Conservation (phyloP, 441 rosid genomes). For the Erodium trifolium region DNA sequence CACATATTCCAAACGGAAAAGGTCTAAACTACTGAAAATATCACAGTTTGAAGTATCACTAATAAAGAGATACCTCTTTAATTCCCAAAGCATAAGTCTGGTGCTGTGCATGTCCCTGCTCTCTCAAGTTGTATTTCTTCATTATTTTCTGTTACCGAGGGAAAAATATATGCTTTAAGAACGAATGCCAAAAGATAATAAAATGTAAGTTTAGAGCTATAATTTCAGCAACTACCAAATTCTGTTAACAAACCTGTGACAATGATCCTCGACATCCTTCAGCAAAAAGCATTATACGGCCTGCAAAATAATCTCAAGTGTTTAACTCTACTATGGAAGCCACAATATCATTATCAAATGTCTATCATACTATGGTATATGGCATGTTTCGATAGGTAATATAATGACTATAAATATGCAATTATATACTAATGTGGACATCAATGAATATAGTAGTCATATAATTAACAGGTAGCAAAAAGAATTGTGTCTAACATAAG, state of each 20-base stretch:
- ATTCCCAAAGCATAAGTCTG: conserved; percentile 97
- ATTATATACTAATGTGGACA: too few species aligned
- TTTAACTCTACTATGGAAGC: conserved; percentile 5
- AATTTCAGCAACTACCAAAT: conserved; percentile 15
- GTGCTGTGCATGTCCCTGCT: conserved; percentile 75
- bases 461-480: too few species aligned
- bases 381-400: too few species aligned
- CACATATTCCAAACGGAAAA: background rate
- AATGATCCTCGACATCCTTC: conserved; percentile 98
- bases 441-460: too few species aligned
- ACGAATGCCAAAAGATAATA: conserved; percentile 11
- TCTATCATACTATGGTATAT: background rate
- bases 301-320: conserved; percentile 35
- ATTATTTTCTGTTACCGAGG: conserved; percentile 43
- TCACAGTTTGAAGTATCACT: background rate
- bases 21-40: background rate
- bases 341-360: background rate
- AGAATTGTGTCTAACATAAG: too few species aligned
- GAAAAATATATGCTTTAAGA: conserved; percentile 18
- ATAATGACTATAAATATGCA: too few species aligned
- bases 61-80: conserved; percentile 55
- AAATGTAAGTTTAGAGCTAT: conserved; percentile 10
- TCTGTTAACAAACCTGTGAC: conserved; percentile 60
- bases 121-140: conserved; percentile 63
- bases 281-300: conserved; percentile 64